Evolutionary conservation across 1,284 basidiomycete species (phyloP).

Genomic region (Austroboletus novae-zelandiae): DNA sequence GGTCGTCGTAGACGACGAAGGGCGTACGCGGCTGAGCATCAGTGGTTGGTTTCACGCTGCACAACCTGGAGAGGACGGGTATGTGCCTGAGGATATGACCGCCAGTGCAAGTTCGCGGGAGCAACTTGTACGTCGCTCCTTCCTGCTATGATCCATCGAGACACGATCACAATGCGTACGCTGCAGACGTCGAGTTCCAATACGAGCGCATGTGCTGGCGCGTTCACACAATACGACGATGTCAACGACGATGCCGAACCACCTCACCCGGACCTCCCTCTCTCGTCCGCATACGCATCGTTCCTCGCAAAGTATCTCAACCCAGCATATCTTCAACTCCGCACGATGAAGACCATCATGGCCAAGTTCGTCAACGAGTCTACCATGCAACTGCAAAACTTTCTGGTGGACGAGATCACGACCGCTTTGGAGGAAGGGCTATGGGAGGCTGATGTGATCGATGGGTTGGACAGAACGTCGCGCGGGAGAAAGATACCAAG

Average conservation of each 20-base stretch:
- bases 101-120: conserved; percentile 61
- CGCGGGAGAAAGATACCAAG: conserved; percentile 54
- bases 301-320: conserved; percentile 86
- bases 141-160: neutral
- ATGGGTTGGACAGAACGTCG: conserved; percentile 57
- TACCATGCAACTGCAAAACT: conserved; percentile 86
- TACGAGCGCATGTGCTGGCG: conserved; percentile 19
- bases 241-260: conserved; percentile 35
- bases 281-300: conserved; percentile 60
- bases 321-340: conserved; percentile 83
- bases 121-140: conserved; percentile 61
- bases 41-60: conserved; percentile 97
- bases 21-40: conserved; percentile 78
- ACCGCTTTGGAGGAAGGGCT: conserved; percentile 65
- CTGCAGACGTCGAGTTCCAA: conserved; percentile 59
- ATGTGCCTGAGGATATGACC: conserved; percentile 47
- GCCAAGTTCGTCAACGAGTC: conserved; percentile 87
- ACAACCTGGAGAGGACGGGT: conserved; percentile 89
- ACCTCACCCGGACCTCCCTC: conserved; percentile 47
- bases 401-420: conserved; percentile 72
- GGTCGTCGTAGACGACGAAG: conserved; percentile 81
- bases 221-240: conserved; percentile 59
- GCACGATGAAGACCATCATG: conserved; percentile 80
- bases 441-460: conserved; percentile 62
- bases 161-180: neutral